These are phyloP conservation scores for Labyrinthula sp. DNA, from an alignment of 352 stramenopile species.

Conservation along the genomic window DNA sequence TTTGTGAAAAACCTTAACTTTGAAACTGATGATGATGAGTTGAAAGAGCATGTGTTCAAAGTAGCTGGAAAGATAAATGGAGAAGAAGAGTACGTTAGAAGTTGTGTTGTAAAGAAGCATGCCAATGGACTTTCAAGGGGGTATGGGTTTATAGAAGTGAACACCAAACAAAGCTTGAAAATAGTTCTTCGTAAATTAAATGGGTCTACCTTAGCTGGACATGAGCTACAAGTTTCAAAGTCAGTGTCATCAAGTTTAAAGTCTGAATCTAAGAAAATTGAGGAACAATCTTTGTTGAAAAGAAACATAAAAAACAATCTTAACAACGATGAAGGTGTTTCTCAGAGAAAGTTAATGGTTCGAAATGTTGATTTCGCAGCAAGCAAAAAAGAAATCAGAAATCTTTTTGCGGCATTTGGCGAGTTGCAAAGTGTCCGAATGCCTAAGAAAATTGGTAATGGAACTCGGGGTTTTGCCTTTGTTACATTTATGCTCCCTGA, in stretches of 20 bases:
- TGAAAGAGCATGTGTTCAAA: constrained; percentile 47
- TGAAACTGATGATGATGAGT: constrained; percentile 57
- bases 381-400: constrained; percentile 76
- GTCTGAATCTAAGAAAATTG: too few species aligned
- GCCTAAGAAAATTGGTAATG: constrained; percentile 94
- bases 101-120: constrained; percentile 59
- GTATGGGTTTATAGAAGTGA: constrained; percentile 97
- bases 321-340: too few species aligned
- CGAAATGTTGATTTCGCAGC: constrained; percentile 96
- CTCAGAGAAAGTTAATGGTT: constrained; percentile 84
- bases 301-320: too few species aligned
- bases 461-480: constrained; percentile 91
- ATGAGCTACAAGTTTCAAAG: constrained; percentile 3
- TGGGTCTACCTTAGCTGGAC: too few species aligned
- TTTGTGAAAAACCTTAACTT: constrained; percentile 99
- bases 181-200: too few species aligned
- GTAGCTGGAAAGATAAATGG: constrained; percentile 31
- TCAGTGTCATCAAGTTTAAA: neutral
- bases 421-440: constrained; percentile 88
- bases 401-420: constrained; percentile 86
- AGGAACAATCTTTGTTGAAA: too few species aligned
- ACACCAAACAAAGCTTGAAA: constrained; percentile 38
- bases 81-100: constrained; percentile 52
- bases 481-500: constrained; percentile 87
- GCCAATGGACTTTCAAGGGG: constrained; percentile 71